Conservation (phyloP, 352 stramenopile genomes). For the Phytophthora sansomeana region DNA sequence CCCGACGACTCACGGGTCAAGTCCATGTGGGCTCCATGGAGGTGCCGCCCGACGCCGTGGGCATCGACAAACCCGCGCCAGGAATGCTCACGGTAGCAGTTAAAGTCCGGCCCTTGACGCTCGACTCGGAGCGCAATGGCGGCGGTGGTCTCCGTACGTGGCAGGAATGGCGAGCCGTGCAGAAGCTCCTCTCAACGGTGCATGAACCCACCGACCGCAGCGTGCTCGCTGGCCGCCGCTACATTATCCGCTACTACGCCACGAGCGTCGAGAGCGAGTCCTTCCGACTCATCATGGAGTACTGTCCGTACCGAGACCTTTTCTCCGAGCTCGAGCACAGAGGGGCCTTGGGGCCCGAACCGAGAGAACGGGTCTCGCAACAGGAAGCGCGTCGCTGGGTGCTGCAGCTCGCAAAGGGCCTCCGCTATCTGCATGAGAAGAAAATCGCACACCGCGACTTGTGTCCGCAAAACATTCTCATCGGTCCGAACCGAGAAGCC, state of each 20-base stretch:
- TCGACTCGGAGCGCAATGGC: conserved; percentile 47
- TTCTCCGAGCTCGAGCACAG: conserved; percentile 43
- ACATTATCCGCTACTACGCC: conserved; percentile 57
- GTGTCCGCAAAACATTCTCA: conserved; percentile 66
- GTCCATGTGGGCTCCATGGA: conserved; percentile 44
- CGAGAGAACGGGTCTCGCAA: conserved; percentile 36
- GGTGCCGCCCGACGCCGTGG: conserved; percentile 15
- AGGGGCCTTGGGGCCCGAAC: conserved; percentile 19
- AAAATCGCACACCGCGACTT: conserved; percentile 61
- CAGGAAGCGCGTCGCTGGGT: conserved; percentile 50
- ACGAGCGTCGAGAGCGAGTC: conserved; percentile 54
- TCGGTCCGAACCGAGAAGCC: conserved; percentile 40
- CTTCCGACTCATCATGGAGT: conserved; percentile 71
- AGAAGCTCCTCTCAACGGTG: conserved; percentile 35
- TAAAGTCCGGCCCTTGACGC: conserved; percentile 44
- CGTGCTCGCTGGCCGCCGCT: conserved; percentile 39
- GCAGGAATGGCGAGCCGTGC: conserved; percentile 53
- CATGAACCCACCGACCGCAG: conserved; percentile 19
- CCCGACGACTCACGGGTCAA: conserved; percentile 36
- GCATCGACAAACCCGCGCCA: conserved; percentile 24
- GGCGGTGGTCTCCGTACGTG: conserved; percentile 41
- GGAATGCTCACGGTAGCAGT: conserved; percentile 31
- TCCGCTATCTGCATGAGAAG: conserved; percentile 54
- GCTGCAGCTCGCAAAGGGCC: conserved; percentile 49
- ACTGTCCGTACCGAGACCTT: conserved; percentile 60